phyloP scores from a whole-genome alignment of 768 basidiomycete species.

The Hydnomerulius pinastri region DNA sequence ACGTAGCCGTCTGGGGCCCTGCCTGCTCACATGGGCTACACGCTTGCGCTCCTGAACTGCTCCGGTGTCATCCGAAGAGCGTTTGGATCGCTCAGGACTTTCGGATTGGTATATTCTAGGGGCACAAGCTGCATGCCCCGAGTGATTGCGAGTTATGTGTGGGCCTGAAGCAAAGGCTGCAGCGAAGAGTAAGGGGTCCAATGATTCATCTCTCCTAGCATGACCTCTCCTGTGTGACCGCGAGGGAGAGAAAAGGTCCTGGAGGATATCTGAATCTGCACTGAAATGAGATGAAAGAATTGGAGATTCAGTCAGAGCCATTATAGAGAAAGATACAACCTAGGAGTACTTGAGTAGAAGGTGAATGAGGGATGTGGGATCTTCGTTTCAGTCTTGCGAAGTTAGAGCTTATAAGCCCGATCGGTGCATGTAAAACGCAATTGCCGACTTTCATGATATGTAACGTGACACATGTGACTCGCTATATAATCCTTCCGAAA shows the following conservation, averaged over 20 bases:
- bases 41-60: conserved; percentile 44
- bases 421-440: not conserved
- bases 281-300: conserved; percentile 27
- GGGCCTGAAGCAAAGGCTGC: conserved; percentile 75
- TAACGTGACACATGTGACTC: not conserved
- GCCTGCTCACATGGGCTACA: conserved; percentile 68
- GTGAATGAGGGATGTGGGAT: not conserved
- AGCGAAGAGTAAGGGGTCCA: conserved; percentile 80
- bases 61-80: conserved; percentile 43
- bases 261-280: conserved; percentile 54
- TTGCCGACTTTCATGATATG: not conserved
- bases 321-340: conserved; percentile 1
- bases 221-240: conserved; percentile 38
- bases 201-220: conserved; percentile 65
- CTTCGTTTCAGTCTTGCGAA: too few relatives aligned
- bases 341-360: not conserved
- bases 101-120: conserved; percentile 50
- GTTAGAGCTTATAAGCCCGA: conserved; percentile 6
- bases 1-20: conserved; percentile 71
- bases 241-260: conserved; percentile 66
- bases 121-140: conserved; percentile 72
- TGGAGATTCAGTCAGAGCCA: conserved; percentile 34
- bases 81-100: conserved; percentile 51
- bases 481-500: not conserved
- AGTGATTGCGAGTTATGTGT: conserved; percentile 83